phyloP scores from a whole-genome alignment of 1,139 yeast genomes.

The Lodderomyces jiufengensis region DNA sequence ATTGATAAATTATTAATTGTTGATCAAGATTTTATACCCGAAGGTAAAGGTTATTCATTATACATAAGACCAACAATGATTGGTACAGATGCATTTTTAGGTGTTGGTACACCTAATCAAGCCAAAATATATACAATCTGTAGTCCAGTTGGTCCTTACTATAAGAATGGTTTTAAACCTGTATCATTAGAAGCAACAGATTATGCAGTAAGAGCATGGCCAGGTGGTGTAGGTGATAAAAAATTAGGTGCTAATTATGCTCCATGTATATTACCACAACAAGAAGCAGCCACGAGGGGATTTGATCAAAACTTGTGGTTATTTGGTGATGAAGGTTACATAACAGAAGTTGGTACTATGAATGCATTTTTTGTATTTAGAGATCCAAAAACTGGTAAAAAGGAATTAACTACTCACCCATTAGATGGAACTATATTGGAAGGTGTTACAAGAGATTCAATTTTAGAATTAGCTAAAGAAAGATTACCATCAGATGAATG shows the following conservation, averaged over 20 bases:
- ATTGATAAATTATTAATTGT: constrained; percentile 70
- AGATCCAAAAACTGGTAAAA: constrained; percentile 64
- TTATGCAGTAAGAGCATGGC: constrained; percentile 98
- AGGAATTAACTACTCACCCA: constrained; percentile 94
- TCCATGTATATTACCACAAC: constrained; percentile 87
- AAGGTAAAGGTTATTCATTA: constrained; percentile 81
- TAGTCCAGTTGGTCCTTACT: constrained; percentile 94
- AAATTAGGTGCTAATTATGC: constrained; percentile 98
- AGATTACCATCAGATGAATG: constrained; percentile 71
- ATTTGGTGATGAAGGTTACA: constrained; percentile 81
- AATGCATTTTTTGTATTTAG: constrained; percentile 84
- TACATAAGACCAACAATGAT: constrained; percentile 93
- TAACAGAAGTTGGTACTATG: constrained; percentile 98
- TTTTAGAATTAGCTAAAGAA: constrained; percentile 70
- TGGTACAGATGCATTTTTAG: constrained; percentile 84
- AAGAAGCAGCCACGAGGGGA: constrained; percentile 82
- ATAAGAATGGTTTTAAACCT: constrained; percentile 89
- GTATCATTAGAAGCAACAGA: constrained; percentile 91
- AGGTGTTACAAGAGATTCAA: constrained; percentile 94
- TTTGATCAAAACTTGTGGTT: constrained; percentile 96
- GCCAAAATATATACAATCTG: constrained; percentile 84
- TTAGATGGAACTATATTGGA: constrained; percentile 94
- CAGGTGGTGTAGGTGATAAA: constrained; percentile 96
- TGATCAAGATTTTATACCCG: constrained; percentile 77
- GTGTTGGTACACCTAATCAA: constrained; percentile 74